Base-by-base conservation (phyloP, 768 basidiomycete genomes). In the Plicaturopsis crispa region DNA sequence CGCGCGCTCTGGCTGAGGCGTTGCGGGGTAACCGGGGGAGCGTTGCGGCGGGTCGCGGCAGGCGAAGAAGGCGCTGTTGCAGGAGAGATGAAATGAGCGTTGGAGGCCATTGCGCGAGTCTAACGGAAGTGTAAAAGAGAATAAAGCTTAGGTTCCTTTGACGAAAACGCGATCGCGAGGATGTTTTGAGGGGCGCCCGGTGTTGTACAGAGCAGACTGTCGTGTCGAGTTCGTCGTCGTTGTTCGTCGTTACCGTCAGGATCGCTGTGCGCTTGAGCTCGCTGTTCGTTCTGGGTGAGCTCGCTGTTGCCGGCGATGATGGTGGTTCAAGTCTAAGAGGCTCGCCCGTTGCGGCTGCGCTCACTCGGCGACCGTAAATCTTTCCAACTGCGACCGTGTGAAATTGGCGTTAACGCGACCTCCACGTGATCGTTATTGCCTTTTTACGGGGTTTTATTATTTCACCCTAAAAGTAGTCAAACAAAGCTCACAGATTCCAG, bases 11-110 rank as follows among this genome's bases (percentile, higher is more conserved):
- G 69, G 38, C 69, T 55, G 53, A 68, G 61, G 48, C 81, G 75
- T 56, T 82, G 81, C 31, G 81, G 81, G 23, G 81, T 84, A 35
- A 76, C 70, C 35, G 81, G 81, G 10, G 59, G 47, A 24, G 60
- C n/a, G n/a, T n/a, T n/a, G n/a, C n/a, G n/a, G n/a, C n/a, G n/a
- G n/a, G n/a, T n/a, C n/a, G n/a, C n/a, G n/a, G n/a, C n/a, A n/a
- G n/a, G n/a, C n/a, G n/a, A n/a, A n/a, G n/a, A n/a, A n/a, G n/a
- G n/a, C n/a, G n/a, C n/a, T n/a, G n/a, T n/a, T n/a, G n/a, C n/a
- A n/a, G n/a, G n/a, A n/a, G n/a, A n/a, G n/a, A n/a, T n/a, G n/a
- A n/a, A n/a, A n/a, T n/a, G n/a, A n/a, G n/a, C n/a, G n/a, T n/a
- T n/a, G n/a, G n/a, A n/a, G n/a, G n/a, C n/a, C n/a, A n/a, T n/a